Evolutionary conservation across 257 asterid species (phyloP), one percentile per base, ranked within the genome.

Genomic region (Fraxinus quadrangulata): DNA sequence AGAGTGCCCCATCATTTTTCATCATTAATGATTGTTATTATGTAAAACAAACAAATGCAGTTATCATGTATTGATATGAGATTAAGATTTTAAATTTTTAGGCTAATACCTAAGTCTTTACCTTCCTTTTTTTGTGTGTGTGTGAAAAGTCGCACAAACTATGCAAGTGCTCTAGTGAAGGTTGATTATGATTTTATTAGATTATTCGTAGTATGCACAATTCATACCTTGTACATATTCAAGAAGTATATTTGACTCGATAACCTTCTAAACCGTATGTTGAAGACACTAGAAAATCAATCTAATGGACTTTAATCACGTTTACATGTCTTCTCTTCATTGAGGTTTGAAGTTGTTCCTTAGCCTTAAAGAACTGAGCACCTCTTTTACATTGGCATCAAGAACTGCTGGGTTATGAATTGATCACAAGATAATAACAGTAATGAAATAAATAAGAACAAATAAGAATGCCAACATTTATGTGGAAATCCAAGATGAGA

Each of bases 341-440:
- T 26, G 91, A 90, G 51, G 78, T 85, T 67, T 84, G 97, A 54
- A 91, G 88, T 51, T 87, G 85, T 80, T 91, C 92, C 77, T 85
- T 92, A 13, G 92, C 96, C 13, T 86, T 16, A 94, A 72, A 7
- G 92, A 83, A 79, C 84, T 85, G 13, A 92, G 83, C 40, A 86
- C 92, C 78, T 88, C 87, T 78, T 79, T 87, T 68, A 91, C 97
- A 10, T 93, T 83, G 8, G 88, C 81, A 81, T 92, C 97, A 77
- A 92, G 93, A 59, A 86, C 87, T 61, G 73, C 87, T 6, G 40
- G 34, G 34, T 31, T 31, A 31, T 31, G 34, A 31, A 31, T 31
- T 31, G 5, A 31, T 31, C 5, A 31, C 34, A 31, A 3, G 5
- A 3, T 31, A 2, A 31, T 31, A 31, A 31, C 34, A 31, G 3